Base-by-base conservation (phyloP, 306 rosid genomes). In the Dicorynia guianensis region DNA sequence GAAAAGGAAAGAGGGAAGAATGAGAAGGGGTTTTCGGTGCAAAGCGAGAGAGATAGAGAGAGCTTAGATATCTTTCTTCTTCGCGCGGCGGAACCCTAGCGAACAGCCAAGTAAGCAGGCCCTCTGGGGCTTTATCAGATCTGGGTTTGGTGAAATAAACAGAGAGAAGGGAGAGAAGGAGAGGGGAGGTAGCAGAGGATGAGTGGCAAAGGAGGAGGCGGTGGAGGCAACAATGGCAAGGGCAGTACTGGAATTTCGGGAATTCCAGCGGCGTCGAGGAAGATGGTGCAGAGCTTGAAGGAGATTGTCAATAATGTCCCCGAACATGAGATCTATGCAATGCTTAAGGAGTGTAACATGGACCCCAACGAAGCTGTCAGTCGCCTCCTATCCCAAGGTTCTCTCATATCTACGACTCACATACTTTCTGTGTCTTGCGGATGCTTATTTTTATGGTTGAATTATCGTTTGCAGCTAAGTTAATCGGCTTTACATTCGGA, bases 341-440 rank as follows among this genome's bases (percentile, higher is more conserved):
- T 84, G 56, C 98, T 96, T 80, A 90, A 86, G 72, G 99, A 96
- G 59, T 96, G 98, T 83, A 93, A 96, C 87, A 96, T 96, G 99
- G 99, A 96, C 97, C 99, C 98, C 54, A 86, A 96, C 75, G 99
- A 96, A 88, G 92, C 99, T 49, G 96, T 96, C 76, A 90, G 89
- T 88, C 99, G 98, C 68, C 98, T 96, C 67, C 96, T 96, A 13
- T 80, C 98, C 0, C 99, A 96, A 92, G 99, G 98, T 95, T 47
- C 53, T 46, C 12, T 60, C 69, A 10, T 76, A 25, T 50, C 30
- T 17, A 9, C 18, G 42, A 14, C 58, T 60, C 30, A 19, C 15
- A 15, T 3, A 42, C 6, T 2, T 11, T 34, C 50, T 40, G 4
- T 40, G 4, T n/a, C 34, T 10, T 0, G 43, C 52, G 46, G 30